These are phyloP conservation scores for Phytophthora crassamura DNA, from an alignment of 352 stramenopile species.

Conservation along the genomic window DNA sequence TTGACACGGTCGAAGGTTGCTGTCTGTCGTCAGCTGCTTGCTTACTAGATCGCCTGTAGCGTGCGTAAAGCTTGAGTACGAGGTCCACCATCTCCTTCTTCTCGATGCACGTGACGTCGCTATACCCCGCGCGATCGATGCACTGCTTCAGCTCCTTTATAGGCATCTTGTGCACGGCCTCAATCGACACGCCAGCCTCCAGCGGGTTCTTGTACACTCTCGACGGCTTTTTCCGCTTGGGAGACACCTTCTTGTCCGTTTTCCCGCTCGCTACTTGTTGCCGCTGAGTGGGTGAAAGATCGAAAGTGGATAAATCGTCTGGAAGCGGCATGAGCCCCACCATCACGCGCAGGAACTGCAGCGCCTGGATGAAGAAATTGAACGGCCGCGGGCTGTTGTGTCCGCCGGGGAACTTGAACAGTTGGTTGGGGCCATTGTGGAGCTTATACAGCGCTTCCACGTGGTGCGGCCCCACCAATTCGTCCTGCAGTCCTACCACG, in stretches of 20 bases:
- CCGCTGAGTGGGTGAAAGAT: slow-evolving; percentile 43
- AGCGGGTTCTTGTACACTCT: slow-evolving; percentile 80
- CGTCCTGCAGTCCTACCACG: slow-evolving; percentile 75
- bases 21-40: slow-evolving; percentile 42
- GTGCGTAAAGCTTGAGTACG: slow-evolving; percentile 79
- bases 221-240: slow-evolving; percentile 42
- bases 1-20: neutral
- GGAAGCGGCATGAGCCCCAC: slow-evolving; percentile 72
- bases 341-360: slow-evolving; percentile 86
- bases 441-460: slow-evolving; percentile 74
- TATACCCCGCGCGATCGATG: slow-evolving; percentile 73
- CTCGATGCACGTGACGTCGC: slow-evolving; percentile 78
- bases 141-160: slow-evolving; percentile 84
- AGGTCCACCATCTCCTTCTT: slow-evolving; percentile 86
- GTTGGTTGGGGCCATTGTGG: slow-evolving; percentile 81
- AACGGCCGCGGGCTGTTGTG: slow-evolving; percentile 83
- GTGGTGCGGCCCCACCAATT: slow-evolving; percentile 81
- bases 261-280: slow-evolving; percentile 25
- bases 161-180: slow-evolving; percentile 73
- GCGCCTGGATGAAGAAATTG: slow-evolving; percentile 80
- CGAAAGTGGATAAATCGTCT: slow-evolving; percentile 59
- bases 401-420: slow-evolving; percentile 81
- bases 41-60: slow-evolving; percentile 67
- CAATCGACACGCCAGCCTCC: slow-evolving; percentile 53
- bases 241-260: slow-evolving; percentile 18